Evolutionary conservation across 345 rosid species (phyloP).

Genomic region (Salix arbutifolia): DNA sequence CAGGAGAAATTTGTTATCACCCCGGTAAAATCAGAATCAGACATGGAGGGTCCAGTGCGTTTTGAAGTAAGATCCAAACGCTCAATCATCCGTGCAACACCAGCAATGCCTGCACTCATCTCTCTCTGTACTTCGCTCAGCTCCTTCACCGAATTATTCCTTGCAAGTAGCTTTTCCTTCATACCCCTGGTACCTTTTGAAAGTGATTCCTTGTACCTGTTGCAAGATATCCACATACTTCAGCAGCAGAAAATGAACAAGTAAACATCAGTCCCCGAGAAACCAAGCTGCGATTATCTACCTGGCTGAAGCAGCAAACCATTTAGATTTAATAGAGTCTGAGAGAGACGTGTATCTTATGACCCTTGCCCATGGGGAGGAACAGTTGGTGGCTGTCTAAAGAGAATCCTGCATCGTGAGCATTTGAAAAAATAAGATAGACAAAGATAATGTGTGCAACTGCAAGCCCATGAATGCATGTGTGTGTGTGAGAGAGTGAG

Average conservation of each 20-base stretch:
- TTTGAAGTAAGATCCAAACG: conserved; percentile 64
- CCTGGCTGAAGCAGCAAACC: conserved; percentile 73
- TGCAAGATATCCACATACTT: conserved; percentile 11
- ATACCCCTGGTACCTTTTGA: conserved; percentile 70
- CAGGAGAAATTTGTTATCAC: conserved; percentile 35
- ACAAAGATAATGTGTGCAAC: neutral
- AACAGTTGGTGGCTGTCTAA: conserved; percentile 22
- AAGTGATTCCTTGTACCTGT: conserved; percentile 80
- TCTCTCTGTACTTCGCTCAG: conserved; percentile 88
- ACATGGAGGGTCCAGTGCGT: conserved; percentile 39
- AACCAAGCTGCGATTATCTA: conserved; percentile 11
- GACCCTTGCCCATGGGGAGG: conserved; percentile 32
- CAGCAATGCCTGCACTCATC: conserved; percentile 81
- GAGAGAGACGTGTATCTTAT: conserved; percentile 49
- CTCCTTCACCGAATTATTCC: conserved; percentile 74
- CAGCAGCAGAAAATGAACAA: neutral
- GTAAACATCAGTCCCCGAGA: neutral
- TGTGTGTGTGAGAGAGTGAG: neutral
- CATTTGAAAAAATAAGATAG: neutral
- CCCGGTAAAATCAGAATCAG: conserved; percentile 30
- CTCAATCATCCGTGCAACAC: conserved; percentile 72
- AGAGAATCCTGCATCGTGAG: conserved; percentile 24
- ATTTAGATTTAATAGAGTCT: conserved; percentile 66
- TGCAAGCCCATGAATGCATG: neutral
- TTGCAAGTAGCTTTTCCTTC: conserved; percentile 78